phyloP scores from a whole-genome alignment of 2,329 filamentous ascomycete species.

The Fusarium bulbicola region DNA sequence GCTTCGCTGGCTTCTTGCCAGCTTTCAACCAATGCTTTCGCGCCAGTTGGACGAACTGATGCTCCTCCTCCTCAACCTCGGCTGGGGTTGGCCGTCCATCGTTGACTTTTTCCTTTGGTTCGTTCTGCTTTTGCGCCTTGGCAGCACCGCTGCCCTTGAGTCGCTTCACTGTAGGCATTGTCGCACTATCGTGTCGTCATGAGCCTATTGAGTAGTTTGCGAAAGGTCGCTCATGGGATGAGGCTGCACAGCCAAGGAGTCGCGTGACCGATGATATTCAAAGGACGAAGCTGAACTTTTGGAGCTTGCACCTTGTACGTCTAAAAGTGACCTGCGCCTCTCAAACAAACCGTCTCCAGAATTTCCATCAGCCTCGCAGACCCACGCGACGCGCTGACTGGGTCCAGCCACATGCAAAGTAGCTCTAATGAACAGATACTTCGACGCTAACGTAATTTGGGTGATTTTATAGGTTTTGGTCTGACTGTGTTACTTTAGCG shows the following conservation, averaged over 20 bases:
- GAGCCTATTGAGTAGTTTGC: constrained; percentile 10
- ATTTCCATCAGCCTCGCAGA: constrained; percentile 49
- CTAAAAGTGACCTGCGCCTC: constrained; percentile 33
- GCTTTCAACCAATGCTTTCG: constrained; percentile 84
- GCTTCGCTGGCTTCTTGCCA: constrained; percentile 67
- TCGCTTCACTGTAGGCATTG: constrained; percentile 69
- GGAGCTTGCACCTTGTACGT: constrained; percentile 26
- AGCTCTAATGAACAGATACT: constrained; percentile 21
- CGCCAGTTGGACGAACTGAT: constrained; percentile 78
- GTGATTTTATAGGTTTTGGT: not conserved
- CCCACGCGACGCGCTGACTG: constrained; percentile 37
- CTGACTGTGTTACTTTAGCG: constrained; percentile 2
- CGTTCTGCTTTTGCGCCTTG: constrained; percentile 46
- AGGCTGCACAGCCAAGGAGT: constrained; percentile 14
- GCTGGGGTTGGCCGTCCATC: constrained; percentile 64
- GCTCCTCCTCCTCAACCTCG: constrained; percentile 76
- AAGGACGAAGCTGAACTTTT: constrained; percentile 13
- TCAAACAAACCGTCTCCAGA: constrained; percentile 37
- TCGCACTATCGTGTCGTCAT: constrained; percentile 38
- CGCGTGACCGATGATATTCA: constrained; percentile 18
- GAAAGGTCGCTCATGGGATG: constrained; percentile 5
- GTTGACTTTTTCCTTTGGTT: constrained; percentile 51
- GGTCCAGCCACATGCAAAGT: constrained; percentile 30
- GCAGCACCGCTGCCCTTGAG: constrained; percentile 62
- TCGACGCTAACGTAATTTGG: not conserved